Percentiles rank a stretch among this genome's conserved stretches.
Evolutionary conservation across 2,329 filamentous ascomycete species (phyloP).

Genomic region (Aspergillus oerlinghausenensis): DNA sequence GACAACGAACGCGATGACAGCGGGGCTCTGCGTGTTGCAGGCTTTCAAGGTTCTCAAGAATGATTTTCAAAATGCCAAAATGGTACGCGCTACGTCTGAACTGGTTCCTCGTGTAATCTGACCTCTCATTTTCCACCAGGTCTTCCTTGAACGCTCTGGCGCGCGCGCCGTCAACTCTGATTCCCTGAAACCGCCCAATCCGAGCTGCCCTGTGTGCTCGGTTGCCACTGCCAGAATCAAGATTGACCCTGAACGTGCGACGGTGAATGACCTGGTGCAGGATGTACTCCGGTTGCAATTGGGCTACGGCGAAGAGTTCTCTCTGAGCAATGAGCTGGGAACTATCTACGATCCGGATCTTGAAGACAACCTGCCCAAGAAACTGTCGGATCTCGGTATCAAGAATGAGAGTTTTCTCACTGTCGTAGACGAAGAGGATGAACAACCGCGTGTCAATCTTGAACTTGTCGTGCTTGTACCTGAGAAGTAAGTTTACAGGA

Average conservation of each 20-base stretch:
- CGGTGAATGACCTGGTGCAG: slow-evolving; percentile 73
- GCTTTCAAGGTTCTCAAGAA: slow-evolving; percentile 83
- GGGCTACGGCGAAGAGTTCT: slow-evolving; percentile 76
- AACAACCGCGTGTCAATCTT: slow-evolving; percentile 68
- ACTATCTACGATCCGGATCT: slow-evolving; percentile 88
- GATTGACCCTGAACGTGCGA: slow-evolving; percentile 67
- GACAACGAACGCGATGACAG: slow-evolving; percentile 95
- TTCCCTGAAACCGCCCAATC: slow-evolving; percentile 61
- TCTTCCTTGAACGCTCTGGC: slow-evolving; percentile 69
- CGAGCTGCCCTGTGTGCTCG: slow-evolving; percentile 77
- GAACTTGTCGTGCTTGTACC: slow-evolving; percentile 52
- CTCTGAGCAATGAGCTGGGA: slow-evolving; percentile 67
- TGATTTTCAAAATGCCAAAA: slow-evolving; percentile 67
- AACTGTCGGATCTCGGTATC: slow-evolving; percentile 72
- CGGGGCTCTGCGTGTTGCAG: slow-evolving; percentile 85
- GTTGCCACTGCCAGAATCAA: slow-evolving; percentile 63
- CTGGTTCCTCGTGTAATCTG: neutral
- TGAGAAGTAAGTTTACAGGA: slow-evolving; percentile 22
- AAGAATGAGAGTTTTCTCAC: slow-evolving; percentile 71
- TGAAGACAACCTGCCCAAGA: slow-evolving; percentile 78
- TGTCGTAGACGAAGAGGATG: slow-evolving; percentile 73
- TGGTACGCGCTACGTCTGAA: slow-evolving; percentile 47
- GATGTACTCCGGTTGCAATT: slow-evolving; percentile 65
- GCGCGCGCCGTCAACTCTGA: slow-evolving; percentile 57
- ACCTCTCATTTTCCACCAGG: slow-evolving; percentile 36